Evolutionary conservation across 805 yeast species (phyloP).

Genomic region (Candida parachauliodes): DNA sequence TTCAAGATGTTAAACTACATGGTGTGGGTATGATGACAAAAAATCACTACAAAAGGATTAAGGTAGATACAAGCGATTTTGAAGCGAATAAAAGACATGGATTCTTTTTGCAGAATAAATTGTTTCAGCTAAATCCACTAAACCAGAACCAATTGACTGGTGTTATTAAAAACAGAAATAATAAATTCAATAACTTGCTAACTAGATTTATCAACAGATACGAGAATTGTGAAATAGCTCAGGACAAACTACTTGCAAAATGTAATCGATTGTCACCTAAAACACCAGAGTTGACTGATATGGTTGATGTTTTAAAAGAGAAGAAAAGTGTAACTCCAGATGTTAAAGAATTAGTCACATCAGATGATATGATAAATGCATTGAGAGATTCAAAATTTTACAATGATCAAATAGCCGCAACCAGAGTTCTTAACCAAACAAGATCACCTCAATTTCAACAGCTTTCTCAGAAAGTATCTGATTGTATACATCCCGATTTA

Average conservation of each 20-base stretch:
- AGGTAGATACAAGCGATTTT: slow-evolving; percentile 8
- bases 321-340: slow-evolving; percentile 10
- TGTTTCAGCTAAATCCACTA: slow-evolving; percentile 48
- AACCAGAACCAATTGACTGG: slow-evolving; percentile 55
- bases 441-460: slow-evolving; percentile 44
- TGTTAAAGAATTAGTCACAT: slow-evolving; percentile 9
- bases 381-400: slow-evolving; percentile 51
- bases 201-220: slow-evolving; percentile 1
- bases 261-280: slow-evolving; percentile 45
- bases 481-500: slow-evolving; percentile 44
- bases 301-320: slow-evolving; percentile 24
- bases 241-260: slow-evolving; percentile 30
- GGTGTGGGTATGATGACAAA: slow-evolving; percentile 34
- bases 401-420: slow-evolving; percentile 57
- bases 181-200: slow-evolving; percentile 38
- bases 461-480: slow-evolving; percentile 24
- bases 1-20: slow-evolving; percentile 64
- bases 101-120: slow-evolving; percentile 32
- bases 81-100: slow-evolving; percentile 11
- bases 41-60: slow-evolving; percentile 14
- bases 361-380: slow-evolving; percentile 45
- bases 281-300: slow-evolving; percentile 51
- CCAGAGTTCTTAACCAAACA: slow-evolving; percentile 44
- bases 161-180: slow-evolving; percentile 56
- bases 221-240: slow-evolving; percentile 33